Conservation (phyloP, 306 rosid species). For the Inga laurina region DNA sequence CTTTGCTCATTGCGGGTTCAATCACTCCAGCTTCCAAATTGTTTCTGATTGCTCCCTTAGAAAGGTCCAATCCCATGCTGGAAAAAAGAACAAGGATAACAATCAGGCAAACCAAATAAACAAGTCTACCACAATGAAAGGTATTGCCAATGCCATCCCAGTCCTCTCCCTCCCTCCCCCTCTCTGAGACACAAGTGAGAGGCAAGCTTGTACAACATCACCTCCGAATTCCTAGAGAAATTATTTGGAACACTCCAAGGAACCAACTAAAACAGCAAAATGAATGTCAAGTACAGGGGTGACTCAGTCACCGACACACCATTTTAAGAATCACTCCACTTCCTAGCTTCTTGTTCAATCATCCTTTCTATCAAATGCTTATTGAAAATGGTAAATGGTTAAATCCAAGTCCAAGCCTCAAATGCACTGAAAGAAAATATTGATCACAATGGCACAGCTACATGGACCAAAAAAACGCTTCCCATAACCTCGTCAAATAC, state of each 20-base stretch:
- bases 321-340: too few species aligned
- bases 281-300: background rate
- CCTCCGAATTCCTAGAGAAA: background rate
- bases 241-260: background rate
- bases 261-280: background rate
- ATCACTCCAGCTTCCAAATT: slow-evolving; percentile 99
- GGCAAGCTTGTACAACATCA: too few species aligned
- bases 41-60: slow-evolving; percentile 74
- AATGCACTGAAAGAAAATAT: too few species aligned
- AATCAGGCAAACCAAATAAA: background rate
- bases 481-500: too few species aligned
- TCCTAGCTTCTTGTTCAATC: too few species aligned
- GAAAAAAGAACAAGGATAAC: slow-evolving; percentile 1
- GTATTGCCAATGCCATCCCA: background rate
- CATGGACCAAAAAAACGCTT: too few species aligned
- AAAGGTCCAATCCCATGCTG: slow-evolving; percentile 93
- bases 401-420: too few species aligned
- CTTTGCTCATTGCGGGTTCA: slow-evolving; percentile 99
- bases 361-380: too few species aligned
- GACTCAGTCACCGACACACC: slow-evolving; percentile 22
- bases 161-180: background rate
- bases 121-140: background rate
- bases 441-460: too few species aligned
- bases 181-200: too few species aligned
- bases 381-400: too few species aligned